Conservation (phyloP, 1,284 basidiomycete genomes). For the Ustilago hordei region DNA sequence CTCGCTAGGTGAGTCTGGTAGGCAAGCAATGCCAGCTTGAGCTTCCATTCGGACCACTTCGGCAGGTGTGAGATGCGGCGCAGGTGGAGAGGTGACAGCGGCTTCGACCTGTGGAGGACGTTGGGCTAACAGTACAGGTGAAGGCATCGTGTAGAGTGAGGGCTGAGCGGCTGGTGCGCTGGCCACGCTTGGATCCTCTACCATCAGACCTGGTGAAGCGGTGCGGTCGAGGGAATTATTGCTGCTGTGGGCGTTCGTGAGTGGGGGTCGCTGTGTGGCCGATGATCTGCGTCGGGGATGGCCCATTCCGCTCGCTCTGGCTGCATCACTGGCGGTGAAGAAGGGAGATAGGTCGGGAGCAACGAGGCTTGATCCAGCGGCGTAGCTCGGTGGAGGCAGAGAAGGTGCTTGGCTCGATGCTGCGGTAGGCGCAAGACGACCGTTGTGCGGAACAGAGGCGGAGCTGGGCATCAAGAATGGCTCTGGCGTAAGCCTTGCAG, state of each 20-base stretch:
- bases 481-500: constrained; percentile 22
- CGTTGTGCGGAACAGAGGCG: constrained; percentile 1
- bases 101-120: constrained; percentile 12
- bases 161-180: constrained; percentile 32
- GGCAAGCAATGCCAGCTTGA: constrained; percentile 57
- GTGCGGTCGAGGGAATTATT: constrained; percentile 35
- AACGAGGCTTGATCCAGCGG: not conserved
- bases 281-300: constrained; percentile 33
- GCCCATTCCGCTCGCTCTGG: not conserved
- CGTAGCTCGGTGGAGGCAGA: constrained; percentile 19
- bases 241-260: constrained; percentile 38
- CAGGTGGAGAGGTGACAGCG: not conserved
- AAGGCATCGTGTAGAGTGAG: constrained; percentile 30
- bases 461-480: constrained; percentile 2
- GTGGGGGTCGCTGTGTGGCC: constrained; percentile 24
- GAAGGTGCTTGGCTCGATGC: constrained; percentile 7
- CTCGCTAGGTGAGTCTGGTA: constrained; percentile 54
- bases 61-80: constrained; percentile 52
- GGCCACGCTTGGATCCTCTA: constrained; percentile 32
- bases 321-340: not conserved
- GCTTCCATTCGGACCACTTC: constrained; percentile 60
- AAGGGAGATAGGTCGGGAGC: constrained; percentile 25
- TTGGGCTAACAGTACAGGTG: constrained; percentile 11
- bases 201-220: constrained; percentile 42
- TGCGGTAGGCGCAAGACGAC: not conserved